Evolutionary conservation across 371 early-diverging fungal genomes (phyloP).

Genomic region (Choanephora cucurbitarum): DNA sequence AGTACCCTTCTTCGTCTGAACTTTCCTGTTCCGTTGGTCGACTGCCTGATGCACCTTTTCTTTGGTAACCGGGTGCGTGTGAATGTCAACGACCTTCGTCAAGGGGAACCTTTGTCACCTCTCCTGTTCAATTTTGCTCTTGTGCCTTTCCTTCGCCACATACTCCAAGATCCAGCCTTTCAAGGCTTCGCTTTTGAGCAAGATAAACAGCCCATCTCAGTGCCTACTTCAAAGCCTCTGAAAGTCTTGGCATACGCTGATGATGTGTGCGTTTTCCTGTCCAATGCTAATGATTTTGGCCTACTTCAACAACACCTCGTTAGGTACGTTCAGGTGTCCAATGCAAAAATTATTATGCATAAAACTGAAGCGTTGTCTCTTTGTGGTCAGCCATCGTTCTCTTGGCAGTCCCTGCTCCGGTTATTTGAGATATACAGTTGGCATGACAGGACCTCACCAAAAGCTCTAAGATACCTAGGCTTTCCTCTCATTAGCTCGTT

Average conservation of each 20-base stretch:
- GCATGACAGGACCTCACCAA: conserved; percentile 6
- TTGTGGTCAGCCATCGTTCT: no score
- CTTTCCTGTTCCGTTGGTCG: conserved; percentile 10
- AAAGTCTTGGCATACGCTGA: conserved; percentile 10
- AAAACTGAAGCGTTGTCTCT: conserved; percentile 9
- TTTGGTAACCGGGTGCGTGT: conserved; percentile 10
- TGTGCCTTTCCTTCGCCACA: conserved; percentile 13
- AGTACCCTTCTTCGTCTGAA: conserved; percentile 6
- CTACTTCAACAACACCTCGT: background rate
- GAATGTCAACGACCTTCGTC: conserved; percentile 23
- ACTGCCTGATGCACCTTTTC: conserved; percentile 10
- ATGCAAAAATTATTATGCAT: conserved; percentile 8
- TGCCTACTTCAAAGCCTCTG: background rate
- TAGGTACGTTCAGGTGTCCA: background rate
- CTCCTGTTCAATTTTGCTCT: conserved; percentile 27
- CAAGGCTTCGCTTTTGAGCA: no score
- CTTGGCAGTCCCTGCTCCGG: background rate
- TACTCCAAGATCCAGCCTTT: background rate
- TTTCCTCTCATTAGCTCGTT: conserved; percentile 5
- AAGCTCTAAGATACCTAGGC: conserved; percentile 2
- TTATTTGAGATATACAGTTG: background rate
- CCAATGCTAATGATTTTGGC: background rate
- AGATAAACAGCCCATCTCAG: no score
- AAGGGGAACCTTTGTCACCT: conserved; percentile 29
- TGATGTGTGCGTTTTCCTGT: conserved; percentile 8